Evolutionary conservation across 179 eudicot genomes (phyloP).

Genomic region (Heliamphora ciliata): DNA sequence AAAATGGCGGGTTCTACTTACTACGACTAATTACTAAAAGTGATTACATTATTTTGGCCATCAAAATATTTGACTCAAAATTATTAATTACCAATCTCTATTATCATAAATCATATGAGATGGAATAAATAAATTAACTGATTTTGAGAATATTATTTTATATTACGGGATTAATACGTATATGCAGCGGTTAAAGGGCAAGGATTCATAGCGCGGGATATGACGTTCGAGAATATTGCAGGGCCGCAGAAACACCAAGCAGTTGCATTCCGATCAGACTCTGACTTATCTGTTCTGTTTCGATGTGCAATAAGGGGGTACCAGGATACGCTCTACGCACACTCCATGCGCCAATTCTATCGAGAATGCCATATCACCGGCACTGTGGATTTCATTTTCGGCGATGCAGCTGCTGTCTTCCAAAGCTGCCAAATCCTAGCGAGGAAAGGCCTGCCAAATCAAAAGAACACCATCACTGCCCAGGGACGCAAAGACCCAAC

Average conservation of each 20-base stretch:
- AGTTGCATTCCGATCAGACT: constrained; percentile 69
- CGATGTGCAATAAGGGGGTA: constrained; percentile 62
- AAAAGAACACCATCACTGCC: constrained; percentile 77
- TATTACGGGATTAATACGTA: no score
- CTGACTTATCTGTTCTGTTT: constrained; percentile 59
- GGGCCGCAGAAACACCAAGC: constrained; percentile 78
- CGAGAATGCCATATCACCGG: constrained; percentile 72
- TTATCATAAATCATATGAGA: no score
- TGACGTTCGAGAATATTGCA: constrained; percentile 71
- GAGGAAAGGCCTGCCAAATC: constrained; percentile 49
- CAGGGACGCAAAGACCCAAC: constrained; percentile 66
- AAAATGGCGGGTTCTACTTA: no score
- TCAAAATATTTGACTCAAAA: no score
- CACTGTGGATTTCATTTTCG: constrained; percentile 74
- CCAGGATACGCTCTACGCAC: constrained; percentile 80
- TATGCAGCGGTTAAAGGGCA: constrained; percentile 55
- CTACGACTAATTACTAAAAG: no score
- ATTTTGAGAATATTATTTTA: no score
- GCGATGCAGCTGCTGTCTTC: constrained; percentile 54
- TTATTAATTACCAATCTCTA: no score
- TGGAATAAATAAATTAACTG: no score
- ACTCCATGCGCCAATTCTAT: constrained; percentile 62
- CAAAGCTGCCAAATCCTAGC: constrained; percentile 59
- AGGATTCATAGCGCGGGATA: constrained; percentile 62
- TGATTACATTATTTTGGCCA: no score